These are phyloP conservation scores for Epicoccum nigrum DNA, from an alignment of 2,329 filamentous ascomycete genomes.

Conservation along the genomic window DNA sequence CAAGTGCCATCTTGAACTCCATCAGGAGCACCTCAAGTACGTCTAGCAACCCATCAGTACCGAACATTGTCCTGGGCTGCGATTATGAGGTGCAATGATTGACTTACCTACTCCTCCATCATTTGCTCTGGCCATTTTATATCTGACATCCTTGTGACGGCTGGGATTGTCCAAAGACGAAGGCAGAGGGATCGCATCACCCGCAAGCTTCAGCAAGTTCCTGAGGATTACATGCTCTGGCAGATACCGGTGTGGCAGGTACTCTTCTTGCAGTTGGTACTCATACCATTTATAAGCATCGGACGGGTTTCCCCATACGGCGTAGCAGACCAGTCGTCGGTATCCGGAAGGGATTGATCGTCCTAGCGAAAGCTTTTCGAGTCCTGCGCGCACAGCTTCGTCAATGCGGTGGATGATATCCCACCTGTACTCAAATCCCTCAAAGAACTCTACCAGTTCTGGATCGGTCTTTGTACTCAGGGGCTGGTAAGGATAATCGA, in stretches of 20 bases:
- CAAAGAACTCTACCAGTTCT: constrained; percentile 34
- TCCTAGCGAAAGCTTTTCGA: constrained; percentile 19
- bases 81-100: too few relatives aligned
- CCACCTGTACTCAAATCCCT: constrained; percentile 29
- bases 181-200: constrained; percentile 22
- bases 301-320: constrained; percentile 34
- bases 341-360: constrained; percentile 11
- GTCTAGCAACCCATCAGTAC: constrained; percentile 20
- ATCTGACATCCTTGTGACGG: constrained; percentile 24
- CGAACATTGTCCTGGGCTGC: neutral
- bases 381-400: constrained; percentile 19
- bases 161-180: constrained; percentile 4
- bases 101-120: constrained; percentile 34
- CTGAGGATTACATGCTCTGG: constrained; percentile 35
- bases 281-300: constrained; percentile 42
- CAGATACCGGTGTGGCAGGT: constrained; percentile 32
- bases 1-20: constrained; percentile 26
- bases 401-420: constrained; percentile 37
- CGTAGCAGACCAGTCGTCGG: constrained; percentile 32
- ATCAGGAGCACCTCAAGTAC: constrained; percentile 35
- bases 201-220: constrained; percentile 22
- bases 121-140: constrained; percentile 33
- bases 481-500: constrained; percentile 14
- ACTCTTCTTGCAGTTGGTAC: constrained; percentile 35
- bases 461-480: constrained; percentile 23